Evolutionary conservation across 164 flowering plant species (phyloP).

Genomic region (Pachysandra terminalis): DNA sequence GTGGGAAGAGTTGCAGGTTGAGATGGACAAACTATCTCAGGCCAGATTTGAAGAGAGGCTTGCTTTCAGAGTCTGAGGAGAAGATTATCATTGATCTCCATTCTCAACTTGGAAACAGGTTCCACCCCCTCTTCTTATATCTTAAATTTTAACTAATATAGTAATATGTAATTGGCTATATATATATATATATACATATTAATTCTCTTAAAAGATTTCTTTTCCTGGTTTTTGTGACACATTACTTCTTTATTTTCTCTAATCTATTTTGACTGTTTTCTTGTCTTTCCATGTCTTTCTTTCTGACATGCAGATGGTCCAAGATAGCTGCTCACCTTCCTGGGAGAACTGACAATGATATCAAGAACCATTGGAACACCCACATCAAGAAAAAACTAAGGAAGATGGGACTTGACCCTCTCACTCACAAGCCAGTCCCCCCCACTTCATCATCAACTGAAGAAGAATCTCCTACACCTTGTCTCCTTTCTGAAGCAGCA

Average conservation of each 20-base stretch:
- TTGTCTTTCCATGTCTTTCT: neutral
- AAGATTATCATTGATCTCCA: slow-evolving; percentile 69
- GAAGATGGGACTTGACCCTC: slow-evolving; percentile 77
- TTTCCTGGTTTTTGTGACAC: too few species aligned
- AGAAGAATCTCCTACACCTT: too few species aligned
- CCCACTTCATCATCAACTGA: neutral
- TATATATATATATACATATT: too few species aligned
- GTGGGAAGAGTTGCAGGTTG: slow-evolving; percentile 74
- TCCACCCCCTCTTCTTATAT: neutral
- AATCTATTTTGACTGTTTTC: too few species aligned
- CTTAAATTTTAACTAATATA: too few species aligned
- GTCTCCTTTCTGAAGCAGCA: slow-evolving; percentile 3
- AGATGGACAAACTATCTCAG: slow-evolving; percentile 72
- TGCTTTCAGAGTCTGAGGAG: slow-evolving; percentile 62
- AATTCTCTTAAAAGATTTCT: too few species aligned
- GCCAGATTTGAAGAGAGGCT: slow-evolving; percentile 72
- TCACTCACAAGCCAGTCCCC: slow-evolving; percentile 49
- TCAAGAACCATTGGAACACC: slow-evolving; percentile 77
- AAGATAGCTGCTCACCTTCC: slow-evolving; percentile 74
- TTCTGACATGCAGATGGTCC: slow-evolving; percentile 51
- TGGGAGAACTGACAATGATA: slow-evolving; percentile 75
- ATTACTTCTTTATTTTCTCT: too few species aligned
- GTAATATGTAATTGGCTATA: too few species aligned
- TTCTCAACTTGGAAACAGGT: slow-evolving; percentile 72
- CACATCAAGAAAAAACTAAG: slow-evolving; percentile 71